Conservation (phyloP, 768 basidiomycete genomes). For the Kwoniella shandongensis region DNA sequence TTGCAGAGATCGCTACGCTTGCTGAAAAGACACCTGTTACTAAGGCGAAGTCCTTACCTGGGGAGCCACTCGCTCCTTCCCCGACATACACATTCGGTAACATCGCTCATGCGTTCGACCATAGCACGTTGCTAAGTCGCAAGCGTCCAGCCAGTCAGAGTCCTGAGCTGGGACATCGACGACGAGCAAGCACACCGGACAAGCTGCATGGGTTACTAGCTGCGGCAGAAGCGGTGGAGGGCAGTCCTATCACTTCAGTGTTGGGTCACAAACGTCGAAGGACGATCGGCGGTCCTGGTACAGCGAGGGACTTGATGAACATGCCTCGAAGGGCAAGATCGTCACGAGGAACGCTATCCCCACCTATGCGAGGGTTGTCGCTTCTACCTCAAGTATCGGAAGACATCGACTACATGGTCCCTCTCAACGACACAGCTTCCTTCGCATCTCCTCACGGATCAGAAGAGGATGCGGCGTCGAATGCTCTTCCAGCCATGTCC, state of each 20-base stretch:
- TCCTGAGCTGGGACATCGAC: slow-evolving; percentile 20
- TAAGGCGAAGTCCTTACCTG: slow-evolving; percentile 32
- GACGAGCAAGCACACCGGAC: slow-evolving; percentile 34
- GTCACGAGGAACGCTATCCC: slow-evolving; percentile 25
- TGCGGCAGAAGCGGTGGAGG: slow-evolving; percentile 44
- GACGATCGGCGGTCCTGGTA: slow-evolving; percentile 36
- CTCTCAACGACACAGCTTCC: slow-evolving; percentile 24
- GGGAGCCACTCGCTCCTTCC: slow-evolving; percentile 19
- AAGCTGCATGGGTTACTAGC: slow-evolving; percentile 40
- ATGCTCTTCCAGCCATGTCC: slow-evolving; percentile 3
- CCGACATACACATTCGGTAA: slow-evolving; percentile 26
- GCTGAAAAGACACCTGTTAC: slow-evolving; percentile 39
- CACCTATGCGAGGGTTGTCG: slow-evolving; percentile 16
- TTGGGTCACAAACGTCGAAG: slow-evolving; percentile 38
- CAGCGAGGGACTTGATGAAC: slow-evolving; percentile 29
- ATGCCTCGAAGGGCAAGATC: slow-evolving; percentile 8
- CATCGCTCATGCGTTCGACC: slow-evolving; percentile 22
- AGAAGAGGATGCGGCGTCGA: slow-evolving; percentile 25
- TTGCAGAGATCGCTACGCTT: slow-evolving; percentile 43
- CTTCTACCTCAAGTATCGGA: slow-evolving; percentile 16
- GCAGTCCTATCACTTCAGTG: slow-evolving; percentile 33
- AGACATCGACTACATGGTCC: slow-evolving; percentile 27
- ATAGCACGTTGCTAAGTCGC: not conserved
- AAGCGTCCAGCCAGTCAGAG: slow-evolving; percentile 33
- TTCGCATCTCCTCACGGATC: not conserved